Evolutionary conservation across 139 green algal genomes (phyloP), one percentile per base, ranked within the genome.

Genomic region (Picochlorum sp.): DNA sequence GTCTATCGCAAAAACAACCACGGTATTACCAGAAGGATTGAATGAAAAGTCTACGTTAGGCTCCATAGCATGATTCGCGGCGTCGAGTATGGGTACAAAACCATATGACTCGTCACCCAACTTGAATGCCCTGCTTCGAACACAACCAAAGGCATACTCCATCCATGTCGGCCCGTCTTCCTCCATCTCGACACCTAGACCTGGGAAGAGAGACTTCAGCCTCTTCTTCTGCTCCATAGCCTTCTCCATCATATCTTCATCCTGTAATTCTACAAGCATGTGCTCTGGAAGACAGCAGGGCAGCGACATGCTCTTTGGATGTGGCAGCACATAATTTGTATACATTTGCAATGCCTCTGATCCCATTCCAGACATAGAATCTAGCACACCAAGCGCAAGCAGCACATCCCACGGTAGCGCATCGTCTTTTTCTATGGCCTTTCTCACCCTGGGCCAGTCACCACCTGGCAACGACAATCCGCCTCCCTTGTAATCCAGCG

Each of bases 341-440:
- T 83, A 79, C 3, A 50, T 56, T 49, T 72, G 54, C 68, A 68
- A 83, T 21, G 76, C 83, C 0, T 57, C 44, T 37, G 60, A 70
- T 15, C 75, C 78, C 49, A 68, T 59, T 8, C 81, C 81, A 15
- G 80, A 69, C 10, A 82, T 69, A 0, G 30, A 64, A 57, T 89
- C 83, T 13, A 89, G 60, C 1, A 89, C 68, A 0, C 81, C 83
- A 18, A 89, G 60, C 0, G 77, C 74, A 47, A 80, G 57, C n/a
- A 88, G 60, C 5, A 89, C 21, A 63, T 89, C 82, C 83, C 83
- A 88, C 4, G 73, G 68, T 23, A 86, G 58, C 0, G 73, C 45
- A 20, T 81, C 69, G 4, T 70, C 60, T 54, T 70, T 69, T 49
- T 24, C 34, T 31, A 82, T 20, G 7, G 23, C 60, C 18, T 56